Conservation (phyloP, 805 yeast species). For the Jamesozyma jinghongensis region DNA sequence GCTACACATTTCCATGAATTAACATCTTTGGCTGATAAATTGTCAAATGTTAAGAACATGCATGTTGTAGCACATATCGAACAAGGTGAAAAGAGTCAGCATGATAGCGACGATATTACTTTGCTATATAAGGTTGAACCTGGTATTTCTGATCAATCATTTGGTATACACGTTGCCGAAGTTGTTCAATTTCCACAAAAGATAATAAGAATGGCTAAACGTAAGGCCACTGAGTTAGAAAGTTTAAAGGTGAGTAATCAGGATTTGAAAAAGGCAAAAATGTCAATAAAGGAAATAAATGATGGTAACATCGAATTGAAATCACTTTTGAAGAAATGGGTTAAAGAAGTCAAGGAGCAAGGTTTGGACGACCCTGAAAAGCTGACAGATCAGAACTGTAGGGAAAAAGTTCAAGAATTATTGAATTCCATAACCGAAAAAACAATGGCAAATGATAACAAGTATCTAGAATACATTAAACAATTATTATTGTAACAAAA, state of each 20-base stretch:
- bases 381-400: slow-evolving; percentile 31
- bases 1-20: slow-evolving; percentile 98
- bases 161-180: slow-evolving; percentile 97
- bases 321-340: slow-evolving; percentile 47
- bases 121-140: slow-evolving; percentile 88
- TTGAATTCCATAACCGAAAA: slow-evolving; percentile 13
- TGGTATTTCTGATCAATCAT: slow-evolving; percentile 92
- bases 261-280: slow-evolving; percentile 42
- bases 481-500: slow-evolving; percentile 11
- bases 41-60: slow-evolving; percentile 61
- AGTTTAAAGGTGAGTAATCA: slow-evolving; percentile 39
- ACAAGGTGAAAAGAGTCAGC: slow-evolving; percentile 28
- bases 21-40: slow-evolving; percentile 62
- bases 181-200: slow-evolving; percentile 86
- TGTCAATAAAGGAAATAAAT: slow-evolving; percentile 40
- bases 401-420: slow-evolving; percentile 18
- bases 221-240: slow-evolving; percentile 84
- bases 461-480: slow-evolving; percentile 16
- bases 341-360: slow-evolving; percentile 31
- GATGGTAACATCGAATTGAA: slow-evolving; percentile 44
- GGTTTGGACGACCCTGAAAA: slow-evolving; percentile 18
- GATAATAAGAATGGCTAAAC: slow-evolving; percentile 88
- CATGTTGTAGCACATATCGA: slow-evolving; percentile 92
- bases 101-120: slow-evolving; percentile 58
- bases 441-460: slow-evolving; percentile 8